Base-by-base conservation (phyloP, 1,139 yeast genomes). In the Yamadazyma songkhlaensis region DNA sequence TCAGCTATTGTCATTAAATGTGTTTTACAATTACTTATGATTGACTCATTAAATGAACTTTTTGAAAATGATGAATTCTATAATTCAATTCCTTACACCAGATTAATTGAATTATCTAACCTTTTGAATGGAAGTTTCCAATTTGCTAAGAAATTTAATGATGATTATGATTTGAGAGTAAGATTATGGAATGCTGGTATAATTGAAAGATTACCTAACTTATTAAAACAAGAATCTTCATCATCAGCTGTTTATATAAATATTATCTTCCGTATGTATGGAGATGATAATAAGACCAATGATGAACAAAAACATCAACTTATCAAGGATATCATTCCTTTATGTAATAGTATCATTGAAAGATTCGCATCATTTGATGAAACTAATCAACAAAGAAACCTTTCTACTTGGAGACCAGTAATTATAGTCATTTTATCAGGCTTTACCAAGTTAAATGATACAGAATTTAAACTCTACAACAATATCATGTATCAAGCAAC, bases 101-200 rank as follows among this genome's bases (percentile, higher is more conserved):
- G 83, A 43, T 67, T 89, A 42, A 59, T 84, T 37, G 65, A 74
- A 39, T 55, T 92, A 37, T 76, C 90, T 0, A 62, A 67, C 2
- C 63, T 86, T 32, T 65, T 92, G 44, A 74, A 78, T 45, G 67
- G 67, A 35, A 85, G 96, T 43, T 90, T 87, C 63, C 68, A 74
- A 41, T 92, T 94, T 64, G 87, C 98, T 5, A 79, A 84, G 49
- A 78, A 74, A 42, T 94, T 94, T 69, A 94, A 94, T 58, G 92
- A 83, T 45, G 89, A 94, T 60, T 84, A 85, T 56, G 92, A 88
- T 40, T 69, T 92, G 47, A 72, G 99, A 47, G 84, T 86, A 14
- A 71, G 95, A 46, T 69, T 94, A 35, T 90, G 95, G 83, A 86
- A 88, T 54, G 88, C 94, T 8, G 96, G 97, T 2, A 82, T 89